These are phyloP conservation scores for Magnolia changhungtana DNA, from an alignment of 164 flowering plant species.

Conservation along the genomic window DNA sequence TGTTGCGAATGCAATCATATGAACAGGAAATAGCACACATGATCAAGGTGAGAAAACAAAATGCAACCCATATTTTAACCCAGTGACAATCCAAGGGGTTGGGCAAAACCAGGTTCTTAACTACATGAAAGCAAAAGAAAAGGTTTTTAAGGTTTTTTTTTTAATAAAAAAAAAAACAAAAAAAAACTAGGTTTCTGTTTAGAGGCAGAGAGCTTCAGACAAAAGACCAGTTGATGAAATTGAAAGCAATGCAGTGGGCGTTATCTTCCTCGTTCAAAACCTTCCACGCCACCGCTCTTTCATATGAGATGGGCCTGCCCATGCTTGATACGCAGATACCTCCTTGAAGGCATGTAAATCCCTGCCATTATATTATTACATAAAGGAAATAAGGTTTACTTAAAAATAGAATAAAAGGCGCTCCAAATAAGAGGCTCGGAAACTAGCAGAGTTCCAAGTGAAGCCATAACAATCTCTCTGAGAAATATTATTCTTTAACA, in stretches of 20 bases:
- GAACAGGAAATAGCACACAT: no score
- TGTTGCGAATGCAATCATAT: no score
- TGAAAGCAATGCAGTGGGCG: conserved; percentile 89
- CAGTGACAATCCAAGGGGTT: not conserved
- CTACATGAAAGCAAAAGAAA: not conserved
- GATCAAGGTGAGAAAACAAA: not conserved
- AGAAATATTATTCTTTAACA: no score
- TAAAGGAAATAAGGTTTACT: not conserved
- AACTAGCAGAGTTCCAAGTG: not conserved
- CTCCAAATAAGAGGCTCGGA: no score
- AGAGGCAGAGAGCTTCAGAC: conserved; percentile 33
- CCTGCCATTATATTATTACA: conserved; percentile 34
- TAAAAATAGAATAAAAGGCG: not conserved
- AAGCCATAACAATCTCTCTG: no score
- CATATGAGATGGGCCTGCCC: conserved; percentile 93
- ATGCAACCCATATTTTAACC: not conserved
- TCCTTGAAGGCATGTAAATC: conserved; percentile 81
- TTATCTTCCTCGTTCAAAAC: conserved; percentile 80
- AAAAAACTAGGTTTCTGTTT: not conserved
- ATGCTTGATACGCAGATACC: conserved; percentile 94
- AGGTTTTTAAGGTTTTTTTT: not conserved
- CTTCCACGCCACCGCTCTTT: conserved; percentile 97
- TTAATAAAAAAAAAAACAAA: no score
- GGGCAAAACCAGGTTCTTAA: not conserved
- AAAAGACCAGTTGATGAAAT: conserved; percentile 97